These are phyloP conservation scores for Trichosanthes cucumerina DNA, from an alignment of 306 rosid genomes.

Conservation along the genomic window DNA sequence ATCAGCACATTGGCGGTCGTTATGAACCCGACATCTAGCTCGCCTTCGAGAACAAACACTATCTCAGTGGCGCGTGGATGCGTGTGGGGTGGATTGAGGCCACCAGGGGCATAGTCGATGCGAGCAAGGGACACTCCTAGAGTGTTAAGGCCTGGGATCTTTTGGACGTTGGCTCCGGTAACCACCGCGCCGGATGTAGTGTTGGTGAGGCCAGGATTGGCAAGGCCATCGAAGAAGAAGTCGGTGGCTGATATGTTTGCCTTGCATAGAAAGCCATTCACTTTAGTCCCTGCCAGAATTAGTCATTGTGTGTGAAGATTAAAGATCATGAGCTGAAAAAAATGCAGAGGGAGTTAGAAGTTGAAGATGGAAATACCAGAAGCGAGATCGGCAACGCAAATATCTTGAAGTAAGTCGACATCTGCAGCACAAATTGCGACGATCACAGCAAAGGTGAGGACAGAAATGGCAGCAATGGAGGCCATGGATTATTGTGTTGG, in stretches of 20 bases:
- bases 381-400: slow-evolving; percentile 70
- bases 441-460: neutral
- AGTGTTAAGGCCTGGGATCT: slow-evolving; percentile 80
- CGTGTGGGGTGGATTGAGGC: slow-evolving; percentile 88
- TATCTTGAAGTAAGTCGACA: slow-evolving; percentile 78
- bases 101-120: slow-evolving; percentile 80
- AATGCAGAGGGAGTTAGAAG: neutral
- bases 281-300: slow-evolving; percentile 36
- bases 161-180: slow-evolving; percentile 57
- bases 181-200: slow-evolving; percentile 57
- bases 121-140: slow-evolving; percentile 71
- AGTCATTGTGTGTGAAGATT: neutral
- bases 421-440: slow-evolving; percentile 39
- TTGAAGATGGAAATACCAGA: slow-evolving; percentile 30
- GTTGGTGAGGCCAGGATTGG: slow-evolving; percentile 62
- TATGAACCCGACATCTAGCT: slow-evolving; percentile 69
- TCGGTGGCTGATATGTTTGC: slow-evolving; percentile 41
- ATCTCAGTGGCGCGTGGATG: slow-evolving; percentile 94
- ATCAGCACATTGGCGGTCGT: slow-evolving; percentile 55
- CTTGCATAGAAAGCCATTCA: slow-evolving; percentile 79
- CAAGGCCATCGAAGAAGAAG: slow-evolving; percentile 51
- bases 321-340: neutral
- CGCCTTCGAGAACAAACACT: slow-evolving; percentile 59
- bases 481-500: neutral
- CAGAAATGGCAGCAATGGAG: neutral